A percentile compares a stretch with the other conserved stretches of the same genome.
phyloP scores from a whole-genome alignment of 352 stramenopile species.

The Globisporangium ultimum region DNA sequence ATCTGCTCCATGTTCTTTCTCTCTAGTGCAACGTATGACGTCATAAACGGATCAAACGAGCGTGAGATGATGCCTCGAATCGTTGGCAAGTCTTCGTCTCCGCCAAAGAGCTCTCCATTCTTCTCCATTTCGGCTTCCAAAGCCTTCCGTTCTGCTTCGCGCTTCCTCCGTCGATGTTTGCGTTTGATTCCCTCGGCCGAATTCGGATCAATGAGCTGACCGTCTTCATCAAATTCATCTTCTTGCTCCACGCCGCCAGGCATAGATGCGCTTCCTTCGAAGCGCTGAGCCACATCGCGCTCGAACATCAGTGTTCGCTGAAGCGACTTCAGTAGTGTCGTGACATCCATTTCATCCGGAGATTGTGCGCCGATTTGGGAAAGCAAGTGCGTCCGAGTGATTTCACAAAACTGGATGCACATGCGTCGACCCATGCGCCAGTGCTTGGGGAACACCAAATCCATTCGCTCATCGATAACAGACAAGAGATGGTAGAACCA shows the following conservation, averaged over 20 bases:
- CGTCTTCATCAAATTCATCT: slow-evolving; percentile 69
- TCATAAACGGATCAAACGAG: slow-evolving; percentile 98
- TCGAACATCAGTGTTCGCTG: slow-evolving; percentile 82
- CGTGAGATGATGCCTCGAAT: slow-evolving; percentile 86
- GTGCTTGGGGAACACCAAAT: slow-evolving; percentile 93
- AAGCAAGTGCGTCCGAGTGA: slow-evolving; percentile 73
- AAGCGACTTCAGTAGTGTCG: slow-evolving; percentile 59
- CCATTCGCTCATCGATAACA: slow-evolving; percentile 82
- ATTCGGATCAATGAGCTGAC: slow-evolving; percentile 65
- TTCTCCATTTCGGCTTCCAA: slow-evolving; percentile 66
- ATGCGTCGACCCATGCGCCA: slow-evolving; percentile 95
- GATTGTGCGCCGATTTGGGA: slow-evolving; percentile 59
- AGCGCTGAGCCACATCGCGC: slow-evolving; percentile 61
- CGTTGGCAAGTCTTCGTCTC: slow-evolving; percentile 52
- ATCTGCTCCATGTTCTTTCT: slow-evolving; percentile 95
- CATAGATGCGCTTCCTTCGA: slow-evolving; percentile 40
- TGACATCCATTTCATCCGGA: slow-evolving; percentile 76
- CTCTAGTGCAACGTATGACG: slow-evolving; percentile 95
- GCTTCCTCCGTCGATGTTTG: slow-evolving; percentile 73
- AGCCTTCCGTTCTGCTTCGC: slow-evolving; percentile 58
- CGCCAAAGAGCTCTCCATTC: slow-evolving; percentile 35
- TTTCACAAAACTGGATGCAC: slow-evolving; percentile 91
- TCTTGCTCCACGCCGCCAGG: slow-evolving; percentile 44
- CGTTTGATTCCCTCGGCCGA: slow-evolving; percentile 75
- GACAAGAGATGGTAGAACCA: slow-evolving; percentile 80